Evolutionary conservation across 495 filamentous ascomycete genomes (phyloP), one percentile per base, ranked within the genome.

Genomic region (Staphylotrichum tortipilum): DNA sequence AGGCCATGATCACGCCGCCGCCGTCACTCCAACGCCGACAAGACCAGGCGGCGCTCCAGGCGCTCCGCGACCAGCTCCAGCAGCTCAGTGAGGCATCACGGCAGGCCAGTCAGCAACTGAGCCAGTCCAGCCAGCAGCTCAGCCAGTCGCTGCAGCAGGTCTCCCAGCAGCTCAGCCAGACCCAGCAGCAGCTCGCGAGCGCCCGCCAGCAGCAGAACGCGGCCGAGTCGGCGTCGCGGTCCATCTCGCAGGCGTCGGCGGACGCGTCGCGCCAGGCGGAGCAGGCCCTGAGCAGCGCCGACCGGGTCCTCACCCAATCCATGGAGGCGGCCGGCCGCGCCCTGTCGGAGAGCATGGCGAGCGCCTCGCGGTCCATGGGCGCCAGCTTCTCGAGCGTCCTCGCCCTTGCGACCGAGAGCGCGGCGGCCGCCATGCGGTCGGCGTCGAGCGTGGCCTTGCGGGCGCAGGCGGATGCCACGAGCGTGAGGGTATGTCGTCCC

Each of bases 41-140:
- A 44, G 66, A 72, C 37, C 52, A 69, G n/a, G n/a, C n/a, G n/a
- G n/a, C n/a, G 28, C 58, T 73, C 3, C 59, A 48, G 28, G 56
- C 47, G 8, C 48, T 73, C 10, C 53, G 49, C 41, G 17, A 51
- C 12, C 38, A 44, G 17, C 71, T 62, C 1, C 54, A 64, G 28
- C 61, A 64, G 9, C 61, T 68, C 47, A 65, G 61, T 26, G n/a
- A n/a, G n/a, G n/a, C n/a, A n/a, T n/a, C n/a, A n/a, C n/a, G n/a
- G n/a, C 62, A 59, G 47, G 67, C 69, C 2, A 57, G 63, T 44
- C 68, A 71, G 44, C 66, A 67, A 44, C 63, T 69, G 53, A 60
- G 61, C 55, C 46, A 69, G 31, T 59, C 62, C 23, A 64, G 53
- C 50, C 66, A 66, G 44, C 67, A 71, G 40, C 52, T 71, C 34